Percentiles rank a stretch among this genome's conserved stretches.
phyloP scores from a whole-genome alignment of 202 grass and related monocot species.

The Digitaria exilis region DNA sequence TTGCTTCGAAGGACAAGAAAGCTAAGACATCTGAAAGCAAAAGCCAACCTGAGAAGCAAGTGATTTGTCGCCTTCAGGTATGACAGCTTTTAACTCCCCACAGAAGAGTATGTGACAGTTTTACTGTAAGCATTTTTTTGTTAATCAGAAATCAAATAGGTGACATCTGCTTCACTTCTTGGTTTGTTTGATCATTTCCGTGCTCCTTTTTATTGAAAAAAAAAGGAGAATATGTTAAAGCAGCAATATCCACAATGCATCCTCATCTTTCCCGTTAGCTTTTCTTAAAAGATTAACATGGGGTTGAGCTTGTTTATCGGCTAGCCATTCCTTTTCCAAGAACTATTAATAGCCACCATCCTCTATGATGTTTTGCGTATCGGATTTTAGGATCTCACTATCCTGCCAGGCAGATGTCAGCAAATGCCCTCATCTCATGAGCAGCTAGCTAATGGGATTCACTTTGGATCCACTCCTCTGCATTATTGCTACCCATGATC shows the following conservation, averaged over 20 bases:
- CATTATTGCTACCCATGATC: neutral
- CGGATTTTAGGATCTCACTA: neutral
- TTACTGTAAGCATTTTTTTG: neutral
- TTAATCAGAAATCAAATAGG: neutral
- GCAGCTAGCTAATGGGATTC: neutral
- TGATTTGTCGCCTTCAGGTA: constrained; percentile 91
- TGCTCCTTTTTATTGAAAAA: neutral
- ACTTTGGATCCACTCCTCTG: neutral
- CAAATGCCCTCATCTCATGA: neutral
- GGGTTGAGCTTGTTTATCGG: constrained; percentile 4
- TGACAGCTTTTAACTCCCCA: neutral
- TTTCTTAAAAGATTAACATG: neutral
- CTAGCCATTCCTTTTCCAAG: neutral
- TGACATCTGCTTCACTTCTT: neutral
- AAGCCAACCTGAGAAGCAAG: constrained; percentile 57
- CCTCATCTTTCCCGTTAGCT: neutral
- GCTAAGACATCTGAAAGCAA: constrained; percentile 61
- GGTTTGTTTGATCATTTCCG: neutral
- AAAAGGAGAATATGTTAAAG: neutral
- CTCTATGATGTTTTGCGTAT: neutral
- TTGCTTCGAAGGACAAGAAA: constrained; percentile 69
- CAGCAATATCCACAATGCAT: neutral
- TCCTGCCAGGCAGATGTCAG: constrained; percentile 21
- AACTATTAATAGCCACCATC: neutral
- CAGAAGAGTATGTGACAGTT: neutral